Percentiles rank a stretch among this genome's conserved stretches.
Evolutionary conservation across 1,139 yeast genomes (phyloP).

Genomic region (Magnusiomyces magnusii): DNA sequence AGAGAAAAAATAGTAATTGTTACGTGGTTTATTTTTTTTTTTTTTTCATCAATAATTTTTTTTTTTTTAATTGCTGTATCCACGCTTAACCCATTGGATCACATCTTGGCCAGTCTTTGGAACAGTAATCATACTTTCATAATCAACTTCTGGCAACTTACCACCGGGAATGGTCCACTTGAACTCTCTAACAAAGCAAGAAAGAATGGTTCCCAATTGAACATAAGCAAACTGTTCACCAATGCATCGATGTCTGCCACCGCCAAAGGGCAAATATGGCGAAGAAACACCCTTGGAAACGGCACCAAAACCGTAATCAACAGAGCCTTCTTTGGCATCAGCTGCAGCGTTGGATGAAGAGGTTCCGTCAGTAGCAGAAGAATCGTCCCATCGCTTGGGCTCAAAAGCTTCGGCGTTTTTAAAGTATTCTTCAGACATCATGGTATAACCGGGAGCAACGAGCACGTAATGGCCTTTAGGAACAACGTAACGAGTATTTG

Average conservation of each 20-base stretch:
- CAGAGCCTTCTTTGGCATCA: conserved; percentile 37
- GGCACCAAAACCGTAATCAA: conserved; percentile 94
- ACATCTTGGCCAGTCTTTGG: conserved; percentile 70
- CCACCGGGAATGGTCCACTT: conserved; percentile 64
- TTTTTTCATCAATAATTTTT: background rate
- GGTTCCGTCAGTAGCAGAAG: conserved; percentile 36
- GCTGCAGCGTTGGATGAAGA: conserved; percentile 34
- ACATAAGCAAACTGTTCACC: conserved; percentile 98
- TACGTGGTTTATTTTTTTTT: background rate
- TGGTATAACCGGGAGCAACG: conserved; percentile 91
- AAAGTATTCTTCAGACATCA: conserved; percentile 68
- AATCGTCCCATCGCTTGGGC: conserved; percentile 78
- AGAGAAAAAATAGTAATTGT: too few relatives aligned
- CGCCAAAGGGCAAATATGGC: conserved; percentile 96
- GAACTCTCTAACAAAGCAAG: conserved; percentile 66
- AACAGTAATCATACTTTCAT: conserved; percentile 87
- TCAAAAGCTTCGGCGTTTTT: conserved; percentile 58
- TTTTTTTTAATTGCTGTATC: conserved; percentile 5
- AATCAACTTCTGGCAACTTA: conserved; percentile 70
- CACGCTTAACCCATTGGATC: conserved; percentile 52
- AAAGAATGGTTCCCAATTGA: conserved; percentile 81
- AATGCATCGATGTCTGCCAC: conserved; percentile 99
- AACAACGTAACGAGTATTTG: conserved; percentile 70
- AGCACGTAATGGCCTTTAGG: conserved; percentile 87
- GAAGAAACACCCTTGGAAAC: conserved; percentile 93